Evolutionary conservation across 306 rosid genomes (phyloP).

Genomic region (Fagus crenata): DNA sequence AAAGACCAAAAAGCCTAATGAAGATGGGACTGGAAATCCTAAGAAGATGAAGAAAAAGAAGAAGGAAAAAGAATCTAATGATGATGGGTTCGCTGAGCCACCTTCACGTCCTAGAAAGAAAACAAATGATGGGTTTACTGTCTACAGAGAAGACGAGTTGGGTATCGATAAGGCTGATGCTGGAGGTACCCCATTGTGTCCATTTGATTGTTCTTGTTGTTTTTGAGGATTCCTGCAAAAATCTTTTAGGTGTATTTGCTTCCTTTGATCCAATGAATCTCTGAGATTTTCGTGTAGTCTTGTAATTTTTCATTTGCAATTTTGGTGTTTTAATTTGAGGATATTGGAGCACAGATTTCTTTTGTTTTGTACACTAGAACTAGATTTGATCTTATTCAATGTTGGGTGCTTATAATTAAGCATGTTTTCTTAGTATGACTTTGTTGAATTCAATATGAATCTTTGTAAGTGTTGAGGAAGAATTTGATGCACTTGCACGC

Average conservation of each 20-base stretch:
- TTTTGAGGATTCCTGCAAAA: slow-evolving; percentile 40
- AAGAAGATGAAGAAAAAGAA: slow-evolving; percentile 42
- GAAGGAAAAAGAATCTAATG: slow-evolving; percentile 21
- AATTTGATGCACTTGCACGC: too few species aligned
- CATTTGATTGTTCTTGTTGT: slow-evolving; percentile 90
- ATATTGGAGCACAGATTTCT: neutral
- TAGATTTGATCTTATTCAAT: neutral
- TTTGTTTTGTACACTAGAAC: neutral
- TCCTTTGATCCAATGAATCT: neutral
- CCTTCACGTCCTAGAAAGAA: slow-evolving; percentile 47
- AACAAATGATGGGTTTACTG: slow-evolving; percentile 55
- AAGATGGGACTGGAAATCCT: slow-evolving; percentile 26
- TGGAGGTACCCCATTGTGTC: slow-evolving; percentile 76
- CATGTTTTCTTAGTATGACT: too few species aligned
- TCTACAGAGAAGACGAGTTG: slow-evolving; percentile 75
- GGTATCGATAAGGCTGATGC: slow-evolving; percentile 53
- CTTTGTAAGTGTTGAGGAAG: too few species aligned
- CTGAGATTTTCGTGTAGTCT: neutral
- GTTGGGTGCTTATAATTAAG: neutral
- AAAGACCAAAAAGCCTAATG: slow-evolving; percentile 25
- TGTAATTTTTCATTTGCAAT: slow-evolving; percentile 18
- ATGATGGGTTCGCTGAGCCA: slow-evolving; percentile 34
- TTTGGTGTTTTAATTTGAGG: slow-evolving; percentile 9
- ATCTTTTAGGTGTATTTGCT: neutral
- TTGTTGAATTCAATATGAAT: too few species aligned